A percentile compares a stretch with the other conserved stretches of the same genome.
Conservation (phyloP, 2,329 filamentous ascomycete species). For the Phialemonium atrogriseum region DNA sequence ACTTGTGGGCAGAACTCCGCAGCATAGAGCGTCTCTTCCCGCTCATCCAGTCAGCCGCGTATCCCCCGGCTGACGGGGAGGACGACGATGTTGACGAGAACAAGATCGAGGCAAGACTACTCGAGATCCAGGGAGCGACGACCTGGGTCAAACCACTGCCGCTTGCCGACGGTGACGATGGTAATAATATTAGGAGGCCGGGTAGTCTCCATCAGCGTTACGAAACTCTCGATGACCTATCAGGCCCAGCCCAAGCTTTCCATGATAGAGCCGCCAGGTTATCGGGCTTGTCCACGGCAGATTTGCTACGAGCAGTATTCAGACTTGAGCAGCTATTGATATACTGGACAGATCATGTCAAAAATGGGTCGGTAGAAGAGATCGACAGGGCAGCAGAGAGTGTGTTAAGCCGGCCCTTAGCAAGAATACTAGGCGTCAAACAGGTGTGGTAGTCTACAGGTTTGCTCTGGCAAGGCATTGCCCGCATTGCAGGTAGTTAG, state of each 20-base stretch:
- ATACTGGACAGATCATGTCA: constrained; percentile 21
- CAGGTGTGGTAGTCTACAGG: too few relatives aligned
- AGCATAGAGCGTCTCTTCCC: constrained; percentile 14
- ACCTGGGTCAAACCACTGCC: constrained; percentile 10
- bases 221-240: constrained; percentile 31
- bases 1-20: constrained; percentile 9
- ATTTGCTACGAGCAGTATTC: constrained; percentile 25
- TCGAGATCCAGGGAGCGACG: constrained; percentile 16
- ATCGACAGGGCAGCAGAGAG: constrained; percentile 35
- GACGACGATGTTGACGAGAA: constrained; percentile 13
- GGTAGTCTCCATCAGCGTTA: constrained; percentile 26
- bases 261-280: constrained; percentile 32
- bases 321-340: constrained; percentile 28
- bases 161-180: neutral
- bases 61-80: constrained; percentile 6
- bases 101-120: constrained; percentile 12
- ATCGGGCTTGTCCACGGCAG: constrained; percentile 24
- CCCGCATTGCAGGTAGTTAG: too few relatives aligned
- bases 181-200: constrained; percentile 14
- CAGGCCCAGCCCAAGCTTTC: constrained; percentile 29
- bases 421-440: constrained; percentile 1
- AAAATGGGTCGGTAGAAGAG: constrained; percentile 41
- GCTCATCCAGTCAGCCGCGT: constrained; percentile 6
- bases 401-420: neutral
- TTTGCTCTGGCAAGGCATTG: too few relatives aligned